Evolutionary conservation across 2,329 filamentous ascomycete genomes (phyloP).

Genomic region (Verticillium klebahnii): DNA sequence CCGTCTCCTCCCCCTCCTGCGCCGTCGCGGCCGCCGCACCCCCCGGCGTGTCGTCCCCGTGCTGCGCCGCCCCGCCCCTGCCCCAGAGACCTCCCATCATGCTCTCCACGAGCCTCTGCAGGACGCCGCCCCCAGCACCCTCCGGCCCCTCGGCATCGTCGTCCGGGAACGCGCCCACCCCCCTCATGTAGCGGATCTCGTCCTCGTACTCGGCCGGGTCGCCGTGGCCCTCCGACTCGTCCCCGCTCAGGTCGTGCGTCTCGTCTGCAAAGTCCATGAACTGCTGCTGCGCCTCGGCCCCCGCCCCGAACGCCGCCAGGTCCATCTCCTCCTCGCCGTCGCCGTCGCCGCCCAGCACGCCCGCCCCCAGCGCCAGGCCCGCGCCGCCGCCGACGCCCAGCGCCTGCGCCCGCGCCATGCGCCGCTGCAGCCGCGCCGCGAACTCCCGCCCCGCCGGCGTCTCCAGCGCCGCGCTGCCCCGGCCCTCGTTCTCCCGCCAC

Average conservation of each 20-base stretch:
- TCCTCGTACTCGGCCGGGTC: background rate
- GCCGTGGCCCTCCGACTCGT: background rate
- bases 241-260: background rate
- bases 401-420: constrained; percentile 2
- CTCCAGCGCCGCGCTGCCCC: constrained; percentile 1
- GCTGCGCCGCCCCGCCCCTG: background rate
- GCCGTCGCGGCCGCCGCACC: background rate
- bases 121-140: background rate
- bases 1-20: constrained; percentile 11
- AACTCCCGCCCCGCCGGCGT: constrained; percentile 4
- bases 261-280: background rate
- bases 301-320: background rate
- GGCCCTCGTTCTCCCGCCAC: constrained; percentile 26
- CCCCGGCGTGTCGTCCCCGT: too few relatives aligned
- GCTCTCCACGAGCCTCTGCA: background rate
- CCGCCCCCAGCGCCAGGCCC: background rate
- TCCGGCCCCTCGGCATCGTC: constrained; percentile 8
- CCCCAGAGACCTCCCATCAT: background rate
- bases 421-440: constrained; percentile 5
- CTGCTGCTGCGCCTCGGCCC: background rate
- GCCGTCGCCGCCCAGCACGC: background rate
- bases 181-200: background rate
- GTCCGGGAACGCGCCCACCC: constrained; percentile 8
- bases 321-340: background rate
- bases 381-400: background rate